Evolutionary conservation across 1,139 yeast species (phyloP), one percentile per base, ranked within the genome.

Genomic region (Magnusiomyces tetraspermus): DNA sequence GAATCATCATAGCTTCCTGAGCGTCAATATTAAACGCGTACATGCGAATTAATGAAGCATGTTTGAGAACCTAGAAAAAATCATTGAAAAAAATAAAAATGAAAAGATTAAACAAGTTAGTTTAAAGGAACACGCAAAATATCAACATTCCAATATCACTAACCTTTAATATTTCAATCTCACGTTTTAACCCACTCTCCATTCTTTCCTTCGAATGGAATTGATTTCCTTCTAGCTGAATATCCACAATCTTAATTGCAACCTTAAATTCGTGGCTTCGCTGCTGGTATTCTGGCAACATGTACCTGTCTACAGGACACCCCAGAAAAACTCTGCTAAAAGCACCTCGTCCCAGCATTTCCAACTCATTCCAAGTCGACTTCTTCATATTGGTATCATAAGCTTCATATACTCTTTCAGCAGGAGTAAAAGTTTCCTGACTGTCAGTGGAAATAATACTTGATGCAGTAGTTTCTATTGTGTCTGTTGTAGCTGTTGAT

Each of bases 181-280:
- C 98, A 57, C 97, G 76, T 37, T 76, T 73, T 48, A 90, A 71
- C 19, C 90, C 85, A 54, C 81, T 79, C 61, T 84, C 87, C 56
- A 87, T 69, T 46, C 85, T 70, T 6, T 75, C 70, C 15, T 75
- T 67, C 1, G 76, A 70, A 47, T 41, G 55, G 45, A 36, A n/a
- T 24, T 46, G 49, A 24, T 37, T 24, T 11, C 42, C 43, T 6
- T 36, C 49, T 11, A 37, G 21, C 22, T 41, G 19, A 17, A 71
- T 58, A 26, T 63, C 59, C 17, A 70, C 67, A 40, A 69, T 60
- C 56, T 71, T 71, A 36, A 73, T 66, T 2, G 76, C 76, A 8
- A 69, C 73, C 55, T 54, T 72, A 59, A 55, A 67, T 69, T 51
- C 49, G 17, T 17, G 56, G 11, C 51, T 59, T 23, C 58, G 55